phyloP scores from a whole-genome alignment of 2,329 filamentous ascomycete genomes.

The Dactylellina cionopaga region DNA sequence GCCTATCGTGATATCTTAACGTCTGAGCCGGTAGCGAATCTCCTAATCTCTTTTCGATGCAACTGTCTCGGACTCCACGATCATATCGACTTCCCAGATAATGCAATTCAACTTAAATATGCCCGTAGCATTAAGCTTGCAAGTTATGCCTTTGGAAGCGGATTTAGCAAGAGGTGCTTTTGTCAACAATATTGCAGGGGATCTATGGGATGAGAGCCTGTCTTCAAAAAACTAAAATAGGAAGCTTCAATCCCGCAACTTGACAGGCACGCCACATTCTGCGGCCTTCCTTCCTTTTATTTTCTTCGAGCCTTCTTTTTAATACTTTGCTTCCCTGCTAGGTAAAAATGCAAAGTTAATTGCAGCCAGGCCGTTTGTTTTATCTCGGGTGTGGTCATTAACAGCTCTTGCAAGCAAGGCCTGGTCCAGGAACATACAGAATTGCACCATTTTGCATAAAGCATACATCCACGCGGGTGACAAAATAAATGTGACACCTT shows the following conservation, averaged over 20 bases:
- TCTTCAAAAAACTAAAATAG: conserved; percentile 31
- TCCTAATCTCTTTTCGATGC: neutral
- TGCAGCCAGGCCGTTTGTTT: conserved; percentile 25
- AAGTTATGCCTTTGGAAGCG: neutral
- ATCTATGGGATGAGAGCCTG: conserved; percentile 4
- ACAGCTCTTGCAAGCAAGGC: conserved; percentile 12
- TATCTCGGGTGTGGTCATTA: conserved; percentile 5
- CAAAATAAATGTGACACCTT: too few relatives aligned
- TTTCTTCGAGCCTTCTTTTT: conserved; percentile 13
- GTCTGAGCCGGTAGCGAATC: neutral
- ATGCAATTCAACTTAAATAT: neutral
- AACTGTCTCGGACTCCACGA: neutral
- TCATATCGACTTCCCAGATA: conserved; percentile 1
- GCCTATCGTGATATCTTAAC: neutral
- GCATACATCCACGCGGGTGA: too few relatives aligned
- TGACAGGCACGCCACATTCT: conserved; percentile 35
- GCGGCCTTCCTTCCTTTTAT: conserved; percentile 47
- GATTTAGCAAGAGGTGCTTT: neutral
- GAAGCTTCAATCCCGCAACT: conserved; percentile 36
- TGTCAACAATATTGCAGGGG: conserved; percentile 9
- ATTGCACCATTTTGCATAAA: conserved; percentile 20
- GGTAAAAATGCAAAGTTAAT: conserved; percentile 19
- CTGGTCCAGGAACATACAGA: conserved; percentile 3
- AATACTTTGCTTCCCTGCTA: conserved; percentile 39
- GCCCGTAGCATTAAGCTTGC: neutral